phyloP scores from a whole-genome alignment of 129 eudicot species.

The Dittrichia graveolens region DNA sequence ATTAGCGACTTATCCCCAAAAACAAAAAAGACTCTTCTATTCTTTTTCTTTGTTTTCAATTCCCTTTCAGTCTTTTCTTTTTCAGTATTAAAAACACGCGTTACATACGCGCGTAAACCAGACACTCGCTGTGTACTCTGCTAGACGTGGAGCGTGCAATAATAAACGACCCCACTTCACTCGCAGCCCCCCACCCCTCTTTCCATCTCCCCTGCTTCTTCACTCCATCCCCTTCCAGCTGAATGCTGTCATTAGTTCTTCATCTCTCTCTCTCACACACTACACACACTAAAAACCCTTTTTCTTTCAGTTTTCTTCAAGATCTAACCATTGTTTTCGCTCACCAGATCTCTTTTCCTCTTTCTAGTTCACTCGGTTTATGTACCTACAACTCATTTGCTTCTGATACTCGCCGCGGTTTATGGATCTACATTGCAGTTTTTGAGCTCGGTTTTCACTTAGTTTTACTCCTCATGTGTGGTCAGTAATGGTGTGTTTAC shows the following conservation, averaged over 20 bases:
- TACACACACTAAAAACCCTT: slow-evolving; percentile 19
- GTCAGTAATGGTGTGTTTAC: slow-evolving; percentile 28
- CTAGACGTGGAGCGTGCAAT: slow-evolving; percentile 38
- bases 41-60: slow-evolving; percentile 14
- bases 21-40: slow-evolving; percentile 36
- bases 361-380: slow-evolving; percentile 24
- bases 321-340: slow-evolving; percentile 29
- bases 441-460: slow-evolving; percentile 42
- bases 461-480: background rate
- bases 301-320: background rate
- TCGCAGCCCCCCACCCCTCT: slow-evolving; percentile 21
- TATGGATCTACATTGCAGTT: slow-evolving; percentile 73
- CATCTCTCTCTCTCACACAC: slow-evolving; percentile 35
- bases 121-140: slow-evolving; percentile 22
- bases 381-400: slow-evolving; percentile 11
- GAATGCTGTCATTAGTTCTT: slow-evolving; percentile 27
- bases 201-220: slow-evolving; percentile 35
- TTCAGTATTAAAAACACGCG: slow-evolving; percentile 19
- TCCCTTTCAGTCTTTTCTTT: slow-evolving; percentile 15
- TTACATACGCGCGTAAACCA: slow-evolving; percentile 17
- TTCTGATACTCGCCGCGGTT: slow-evolving; percentile 37
- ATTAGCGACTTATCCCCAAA: slow-evolving; percentile 35
- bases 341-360: slow-evolving; percentile 33
- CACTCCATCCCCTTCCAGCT: slow-evolving; percentile 26
- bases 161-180: slow-evolving; percentile 39